These are phyloP conservation scores for Babesia divergens DNA, from an alignment of 169 alveolate genomes.

Conservation along the genomic window DNA sequence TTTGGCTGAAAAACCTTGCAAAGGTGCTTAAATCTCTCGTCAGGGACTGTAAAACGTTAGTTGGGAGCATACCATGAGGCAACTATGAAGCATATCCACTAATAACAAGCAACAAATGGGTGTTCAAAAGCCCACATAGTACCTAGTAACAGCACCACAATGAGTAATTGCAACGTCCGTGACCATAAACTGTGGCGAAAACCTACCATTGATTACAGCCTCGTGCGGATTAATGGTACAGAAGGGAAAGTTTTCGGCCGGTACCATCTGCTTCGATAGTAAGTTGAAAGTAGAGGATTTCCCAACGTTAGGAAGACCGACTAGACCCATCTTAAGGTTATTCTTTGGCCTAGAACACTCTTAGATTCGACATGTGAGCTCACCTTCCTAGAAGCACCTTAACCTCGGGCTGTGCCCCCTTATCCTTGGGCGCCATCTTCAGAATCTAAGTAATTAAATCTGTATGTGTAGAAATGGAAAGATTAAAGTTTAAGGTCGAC, in stretches of 20 bases:
- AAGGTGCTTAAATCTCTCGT: constrained; percentile 91
- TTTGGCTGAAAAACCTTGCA: constrained; percentile 92
- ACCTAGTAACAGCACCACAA: too few species aligned
- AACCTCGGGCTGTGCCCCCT: constrained; percentile 43
- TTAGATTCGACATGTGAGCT: background rate
- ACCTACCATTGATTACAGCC: constrained; percentile 88
- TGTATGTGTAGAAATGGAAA: too few species aligned
- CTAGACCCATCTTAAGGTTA: constrained; percentile 96
- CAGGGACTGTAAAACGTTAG: constrained; percentile 79
- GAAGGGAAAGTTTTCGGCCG: constrained; percentile 98
- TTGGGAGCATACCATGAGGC: too few species aligned
- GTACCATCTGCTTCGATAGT: constrained; percentile 89
- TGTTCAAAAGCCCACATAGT: too few species aligned
- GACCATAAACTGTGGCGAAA: too few species aligned
- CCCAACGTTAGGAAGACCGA: constrained; percentile 98
- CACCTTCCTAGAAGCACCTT: constrained; percentile 62
- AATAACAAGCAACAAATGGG: too few species aligned
- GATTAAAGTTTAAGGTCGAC: too few species aligned
- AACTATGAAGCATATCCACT: too few species aligned
- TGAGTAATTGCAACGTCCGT: too few species aligned
- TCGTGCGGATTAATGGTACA: constrained; percentile 92
- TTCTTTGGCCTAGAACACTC: constrained; percentile 77
- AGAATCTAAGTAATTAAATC: background rate
- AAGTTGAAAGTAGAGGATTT: constrained; percentile 96
- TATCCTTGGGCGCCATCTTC: constrained; percentile 63